Percentiles rank a stretch among this genome's conserved stretches.
Conservation (phyloP, 495 filamentous ascomycete genomes). For the Beverwykella pulmonaria region DNA sequence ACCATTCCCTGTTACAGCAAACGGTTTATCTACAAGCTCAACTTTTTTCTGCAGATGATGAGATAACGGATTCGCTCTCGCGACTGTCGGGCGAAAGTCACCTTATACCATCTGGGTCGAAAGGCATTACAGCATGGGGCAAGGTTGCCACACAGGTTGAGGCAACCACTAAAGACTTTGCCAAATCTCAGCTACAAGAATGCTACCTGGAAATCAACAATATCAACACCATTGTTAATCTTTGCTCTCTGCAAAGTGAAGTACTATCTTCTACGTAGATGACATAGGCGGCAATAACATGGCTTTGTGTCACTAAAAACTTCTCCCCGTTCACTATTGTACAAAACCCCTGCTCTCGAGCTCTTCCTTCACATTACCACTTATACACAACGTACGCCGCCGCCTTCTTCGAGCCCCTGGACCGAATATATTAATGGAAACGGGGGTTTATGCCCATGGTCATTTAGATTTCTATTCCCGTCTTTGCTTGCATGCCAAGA, state of each 20-base stretch:
- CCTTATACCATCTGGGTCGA: slow-evolving; percentile 40
- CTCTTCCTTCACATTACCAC: not conserved
- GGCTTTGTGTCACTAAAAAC: not conserved
- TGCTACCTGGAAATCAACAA: slow-evolving; percentile 15
- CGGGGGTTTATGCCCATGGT: too few species aligned
- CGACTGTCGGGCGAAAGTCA: slow-evolving; percentile 46
- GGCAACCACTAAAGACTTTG: not conserved
- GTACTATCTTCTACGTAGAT: slow-evolving; percentile 13
- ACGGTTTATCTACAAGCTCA: slow-evolving; percentile 36
- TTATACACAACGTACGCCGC: too few species aligned
- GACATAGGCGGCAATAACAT: not conserved
- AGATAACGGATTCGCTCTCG: slow-evolving; percentile 29
- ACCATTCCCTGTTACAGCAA: slow-evolving; percentile 33
- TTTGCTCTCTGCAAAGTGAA: slow-evolving; percentile 20
- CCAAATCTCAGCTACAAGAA: slow-evolving; percentile 1
- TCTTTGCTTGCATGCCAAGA: too few species aligned
- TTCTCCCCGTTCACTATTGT: not conserved
- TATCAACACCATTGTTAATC: slow-evolving; percentile 17
- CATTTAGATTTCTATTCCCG: too few species aligned
- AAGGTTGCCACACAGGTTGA: slow-evolving; percentile 15
- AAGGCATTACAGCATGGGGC: slow-evolving; percentile 10
- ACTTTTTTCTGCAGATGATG: slow-evolving; percentile 36
- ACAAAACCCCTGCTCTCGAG: not conserved
- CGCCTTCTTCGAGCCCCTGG: too few species aligned
- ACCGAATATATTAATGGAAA: too few species aligned